Base-by-base conservation (phyloP, 805 yeast genomes). In the Diddensiella transvaalensis region DNA sequence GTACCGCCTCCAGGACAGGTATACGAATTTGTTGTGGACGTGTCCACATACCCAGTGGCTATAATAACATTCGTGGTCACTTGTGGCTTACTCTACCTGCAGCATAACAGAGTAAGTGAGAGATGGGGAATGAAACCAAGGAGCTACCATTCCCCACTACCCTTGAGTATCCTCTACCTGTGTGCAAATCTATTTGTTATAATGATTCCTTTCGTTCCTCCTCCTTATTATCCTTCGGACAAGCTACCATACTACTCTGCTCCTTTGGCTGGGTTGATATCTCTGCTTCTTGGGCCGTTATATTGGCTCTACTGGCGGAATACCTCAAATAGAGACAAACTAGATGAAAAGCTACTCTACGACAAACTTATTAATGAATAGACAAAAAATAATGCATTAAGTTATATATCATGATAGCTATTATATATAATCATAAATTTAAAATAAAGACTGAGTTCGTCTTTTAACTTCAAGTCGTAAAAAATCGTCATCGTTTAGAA, bases 1-100 rank as follows among this genome's bases (percentile, higher is more conserved):
- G 68, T 73, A 0, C 86, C 86, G 2, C 86, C 86, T 4, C 76
- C 82, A 17, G 75, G 82, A 3, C 81, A 79, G 42, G 80, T 81
- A 22, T 82, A 80, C 62, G 81, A 80, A 58, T 77, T 82, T 53
- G 75, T 81, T 11, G 78, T 82, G 42, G 82, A 82, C 54, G 63
- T 80, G 52, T 78, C 79, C 60, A 75, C 83, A 2, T 81, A 81
- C 48, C 86, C 87, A 1, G 80, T 82, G 0, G 76, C 85, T 1
- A 72, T 82, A 74, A 72, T 81, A 50, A 79, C 78, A 47, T 59
- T 76, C 8, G 60, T 76, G 13, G 73, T 82, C 6, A 72, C 84
- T 0, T 58, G 63, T 1, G 86, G 86, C 0, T 63, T 81, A 41
- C 52, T 79, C 1, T 80, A 78, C 53, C 67, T 80, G 50, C 81